phyloP scores from a whole-genome alignment of 2,329 filamentous ascomycete species.

The Penicillium vulpinum region DNA sequence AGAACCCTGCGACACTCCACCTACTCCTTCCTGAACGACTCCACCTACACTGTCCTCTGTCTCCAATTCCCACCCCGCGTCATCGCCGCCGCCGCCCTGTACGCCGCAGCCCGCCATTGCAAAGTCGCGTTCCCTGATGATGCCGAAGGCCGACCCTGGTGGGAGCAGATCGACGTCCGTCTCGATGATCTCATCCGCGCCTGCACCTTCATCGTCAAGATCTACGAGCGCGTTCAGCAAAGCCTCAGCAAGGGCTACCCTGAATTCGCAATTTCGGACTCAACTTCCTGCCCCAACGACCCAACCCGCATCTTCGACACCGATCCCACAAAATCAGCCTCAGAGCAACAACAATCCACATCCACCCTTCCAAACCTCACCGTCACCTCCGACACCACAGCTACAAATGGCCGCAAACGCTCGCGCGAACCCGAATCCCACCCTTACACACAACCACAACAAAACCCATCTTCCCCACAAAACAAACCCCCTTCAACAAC shows the following conservation, averaged over 20 bases:
- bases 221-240: conserved; percentile 49
- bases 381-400: conserved; percentile 19
- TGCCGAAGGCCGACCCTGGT: conserved; percentile 77
- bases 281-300: conserved; percentile 19
- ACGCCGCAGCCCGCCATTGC: conserved; percentile 77
- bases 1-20: conserved; percentile 79
- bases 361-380: conserved; percentile 31
- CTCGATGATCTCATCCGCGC: conserved; percentile 70
- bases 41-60: conserved; percentile 78
- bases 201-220: conserved; percentile 70
- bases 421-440: conserved; percentile 39
- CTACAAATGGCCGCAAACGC: conserved; percentile 40
- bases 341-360: conserved; percentile 41
- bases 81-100: conserved; percentile 81
- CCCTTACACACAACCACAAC: conserved; percentile 8
- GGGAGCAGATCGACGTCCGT: conserved; percentile 73
- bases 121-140: conserved; percentile 73
- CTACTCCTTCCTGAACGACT: conserved; percentile 94
- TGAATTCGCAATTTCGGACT: conserved; percentile 21
- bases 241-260: conserved; percentile 47
- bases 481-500: neutral
- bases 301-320: conserved; percentile 29
- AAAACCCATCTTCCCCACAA: conserved; percentile 6
- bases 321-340: conserved; percentile 34
- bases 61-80: conserved; percentile 76